phyloP scores from a whole-genome alignment of 495 filamentous ascomycete genomes.

The Aspergillus wentii region DNA sequence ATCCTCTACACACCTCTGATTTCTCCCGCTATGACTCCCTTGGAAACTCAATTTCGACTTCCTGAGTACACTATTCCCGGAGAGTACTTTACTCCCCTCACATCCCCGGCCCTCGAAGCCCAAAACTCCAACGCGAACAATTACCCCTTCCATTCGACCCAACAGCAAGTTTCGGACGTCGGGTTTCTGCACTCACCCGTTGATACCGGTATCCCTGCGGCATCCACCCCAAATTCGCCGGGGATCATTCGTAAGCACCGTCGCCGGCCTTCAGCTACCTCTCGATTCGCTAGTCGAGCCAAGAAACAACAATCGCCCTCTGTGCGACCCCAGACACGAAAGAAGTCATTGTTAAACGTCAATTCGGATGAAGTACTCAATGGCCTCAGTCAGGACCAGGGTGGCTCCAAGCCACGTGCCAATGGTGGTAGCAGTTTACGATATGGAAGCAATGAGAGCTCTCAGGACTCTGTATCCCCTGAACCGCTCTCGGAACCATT shows the following conservation, averaged over 20 bases:
- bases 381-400: conserved; percentile 26
- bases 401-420: conserved; percentile 21
- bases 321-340: conserved; percentile 67
- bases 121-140: conserved; percentile 53
- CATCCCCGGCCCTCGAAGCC: conserved; percentile 83
- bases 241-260: conserved; percentile 31
- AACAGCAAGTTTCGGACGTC: conserved; percentile 30
- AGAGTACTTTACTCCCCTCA: conserved; percentile 92
- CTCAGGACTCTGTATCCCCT: conserved; percentile 66
- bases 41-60: conserved; percentile 77
- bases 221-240: conserved; percentile 18
- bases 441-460: conserved; percentile 51
- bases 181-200: conserved; percentile 42
- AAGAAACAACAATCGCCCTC: conserved; percentile 81
- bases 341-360: conserved; percentile 52
- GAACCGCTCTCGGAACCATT: conserved; percentile 63
- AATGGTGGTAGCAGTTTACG: conserved; percentile 32
- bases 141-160: conserved; percentile 27
- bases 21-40: conserved; percentile 89
- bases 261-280: conserved; percentile 35
- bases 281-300: conserved; percentile 33
- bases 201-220: conserved; percentile 40
- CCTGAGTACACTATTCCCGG: conserved; percentile 77
- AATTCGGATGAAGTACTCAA: conserved; percentile 48
- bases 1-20: conserved; percentile 92